These are phyloP conservation scores for Pestalotiopsis sp. DNA, from an alignment of 2,329 filamentous ascomycete genomes.

Conservation along the genomic window DNA sequence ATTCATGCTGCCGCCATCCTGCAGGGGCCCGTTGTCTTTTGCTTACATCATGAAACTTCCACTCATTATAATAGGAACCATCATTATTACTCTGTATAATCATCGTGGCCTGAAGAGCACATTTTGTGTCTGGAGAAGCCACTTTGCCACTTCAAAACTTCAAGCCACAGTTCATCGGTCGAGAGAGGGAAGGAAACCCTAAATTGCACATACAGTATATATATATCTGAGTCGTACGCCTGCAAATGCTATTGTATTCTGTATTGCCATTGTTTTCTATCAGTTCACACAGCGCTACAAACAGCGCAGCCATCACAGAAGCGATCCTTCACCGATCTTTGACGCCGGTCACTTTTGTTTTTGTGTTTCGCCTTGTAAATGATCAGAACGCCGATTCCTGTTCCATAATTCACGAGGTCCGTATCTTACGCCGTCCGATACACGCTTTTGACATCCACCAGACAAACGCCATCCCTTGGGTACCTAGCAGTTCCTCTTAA, in stretches of 20 bases:
- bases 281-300: background rate
- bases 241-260: background rate
- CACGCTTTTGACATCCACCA: too few relatives aligned
- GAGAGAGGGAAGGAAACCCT: too few relatives aligned
- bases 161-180: too few relatives aligned
- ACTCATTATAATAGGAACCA: background rate
- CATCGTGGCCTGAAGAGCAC: too few relatives aligned
- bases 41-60: background rate
- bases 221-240: too few relatives aligned
- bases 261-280: background rate
- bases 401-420: background rate
- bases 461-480: background rate
- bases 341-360: background rate
- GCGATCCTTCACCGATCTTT: background rate
- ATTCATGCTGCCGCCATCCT: background rate
- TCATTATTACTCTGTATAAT: too few relatives aligned
- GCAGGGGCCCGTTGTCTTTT: background rate
- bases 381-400: slow-evolving; percentile 9
- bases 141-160: too few relatives aligned
- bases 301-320: too few relatives aligned
- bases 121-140: too few relatives aligned
- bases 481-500: slow-evolving; percentile 12
- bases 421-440: too few relatives aligned
- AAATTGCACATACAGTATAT: too few relatives aligned
- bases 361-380: slow-evolving; percentile 3